Evolutionary conservation across 768 basidiomycete genomes (phyloP).

Genomic region (Pleurotus ostreatus): DNA sequence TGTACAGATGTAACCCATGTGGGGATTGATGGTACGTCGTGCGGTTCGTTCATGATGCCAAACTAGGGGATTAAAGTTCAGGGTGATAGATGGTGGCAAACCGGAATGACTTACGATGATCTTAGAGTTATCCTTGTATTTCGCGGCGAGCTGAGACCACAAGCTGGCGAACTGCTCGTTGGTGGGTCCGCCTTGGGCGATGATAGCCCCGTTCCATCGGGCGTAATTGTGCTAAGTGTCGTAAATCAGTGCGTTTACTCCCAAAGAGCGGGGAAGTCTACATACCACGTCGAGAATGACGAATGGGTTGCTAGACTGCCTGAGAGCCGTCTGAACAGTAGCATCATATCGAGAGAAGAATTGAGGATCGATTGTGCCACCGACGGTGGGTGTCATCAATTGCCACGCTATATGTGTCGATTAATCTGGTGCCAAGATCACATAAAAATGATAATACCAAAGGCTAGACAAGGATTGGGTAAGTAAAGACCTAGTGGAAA

Average conservation of each 20-base stretch:
- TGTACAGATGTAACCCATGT: constrained; percentile 48
- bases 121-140: constrained; percentile 37
- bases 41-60: constrained; percentile 56
- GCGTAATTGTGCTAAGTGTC: constrained; percentile 50
- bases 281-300: constrained; percentile 49
- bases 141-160: constrained; percentile 49
- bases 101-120: constrained; percentile 34
- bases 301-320: constrained; percentile 34
- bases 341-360: constrained; percentile 44
- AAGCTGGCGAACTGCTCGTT: constrained; percentile 46
- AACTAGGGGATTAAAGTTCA: constrained; percentile 13
- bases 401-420: constrained; percentile 40
- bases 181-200: constrained; percentile 56
- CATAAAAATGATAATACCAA: constrained; percentile 19
- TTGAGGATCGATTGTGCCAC: constrained; percentile 39
- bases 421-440: constrained; percentile 9
- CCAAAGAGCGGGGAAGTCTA: background rate
- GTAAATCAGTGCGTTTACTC: background rate
- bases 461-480: constrained; percentile 16
- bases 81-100: no score
- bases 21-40: constrained; percentile 41
- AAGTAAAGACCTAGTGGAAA: background rate
- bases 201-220: constrained; percentile 51
- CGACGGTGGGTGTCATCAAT: constrained; percentile 44
- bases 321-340: constrained; percentile 44